These are phyloP conservation scores for Naegleria gruberi DNA, from an alignment of 208 protist genomes.

Conservation along the genomic window DNA sequence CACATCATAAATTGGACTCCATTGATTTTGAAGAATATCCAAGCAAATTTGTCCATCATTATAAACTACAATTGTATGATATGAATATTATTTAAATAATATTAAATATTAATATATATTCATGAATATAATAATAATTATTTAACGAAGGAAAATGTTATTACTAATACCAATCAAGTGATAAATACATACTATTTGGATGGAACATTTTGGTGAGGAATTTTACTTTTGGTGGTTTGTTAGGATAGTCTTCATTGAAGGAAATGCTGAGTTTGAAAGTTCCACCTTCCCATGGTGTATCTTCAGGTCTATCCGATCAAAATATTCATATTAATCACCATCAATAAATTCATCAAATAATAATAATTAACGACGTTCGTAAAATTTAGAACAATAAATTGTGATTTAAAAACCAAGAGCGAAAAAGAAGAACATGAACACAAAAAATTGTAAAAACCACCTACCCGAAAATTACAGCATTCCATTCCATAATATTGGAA, in stretches of 20 bases:
- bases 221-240: slow-evolving; percentile 90
- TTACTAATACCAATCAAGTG: not conserved
- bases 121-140: not conserved
- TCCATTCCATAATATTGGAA: slow-evolving; percentile 82
- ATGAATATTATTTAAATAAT: slow-evolving; percentile 27
- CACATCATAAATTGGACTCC: slow-evolving; percentile 96
- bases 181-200: slow-evolving; percentile 78
- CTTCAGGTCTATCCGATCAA: slow-evolving; percentile 47
- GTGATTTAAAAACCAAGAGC: too few species aligned
- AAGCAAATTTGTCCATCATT: slow-evolving; percentile 95
- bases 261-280: slow-evolving; percentile 77
- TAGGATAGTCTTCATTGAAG: slow-evolving; percentile 88
- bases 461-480: slow-evolving; percentile 75
- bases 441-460: slow-evolving; percentile 30
- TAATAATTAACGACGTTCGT: too few species aligned
- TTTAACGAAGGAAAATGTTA: not conserved
- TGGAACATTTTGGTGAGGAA: slow-evolving; percentile 98
- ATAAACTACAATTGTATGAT: slow-evolving; percentile 60
- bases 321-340: too few species aligned
- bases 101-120: not conserved
- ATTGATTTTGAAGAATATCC: slow-evolving; percentile 97
- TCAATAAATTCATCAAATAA: too few species aligned
- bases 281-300: slow-evolving; percentile 77
- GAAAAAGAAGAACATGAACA: too few species aligned
- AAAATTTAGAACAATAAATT: too few species aligned